These are phyloP conservation scores for Russula vinacea DNA, from an alignment of 768 basidiomycete species.

Conservation along the genomic window DNA sequence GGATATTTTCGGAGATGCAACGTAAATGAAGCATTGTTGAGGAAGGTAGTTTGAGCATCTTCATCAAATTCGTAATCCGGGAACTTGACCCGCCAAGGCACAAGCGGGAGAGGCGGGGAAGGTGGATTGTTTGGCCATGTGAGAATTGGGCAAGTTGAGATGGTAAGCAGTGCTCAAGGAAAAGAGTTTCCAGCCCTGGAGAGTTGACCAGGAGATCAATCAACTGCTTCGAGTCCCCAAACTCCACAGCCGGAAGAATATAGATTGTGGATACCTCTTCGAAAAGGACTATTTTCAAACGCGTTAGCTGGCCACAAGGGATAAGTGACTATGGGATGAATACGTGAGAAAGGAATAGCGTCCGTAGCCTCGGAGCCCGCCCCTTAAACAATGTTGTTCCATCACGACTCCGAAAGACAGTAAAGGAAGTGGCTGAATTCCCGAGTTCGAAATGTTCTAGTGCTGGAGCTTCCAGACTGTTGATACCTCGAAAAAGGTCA, in stretches of 20 bases:
- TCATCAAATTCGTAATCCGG: conserved; percentile 9
- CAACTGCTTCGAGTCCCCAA: not conserved
- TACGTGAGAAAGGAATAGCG: not conserved
- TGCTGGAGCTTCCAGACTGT: not conserved
- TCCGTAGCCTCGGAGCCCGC: conserved; percentile 9
- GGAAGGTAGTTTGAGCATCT: conserved; percentile 1
- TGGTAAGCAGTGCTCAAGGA: conserved; percentile 11
- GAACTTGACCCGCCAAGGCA: conserved; percentile 4
- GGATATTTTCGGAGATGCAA: not conserved
- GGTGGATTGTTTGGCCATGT: not conserved
- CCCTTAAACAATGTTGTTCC: not conserved
- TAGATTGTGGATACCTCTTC: not conserved
- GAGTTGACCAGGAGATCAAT: conserved; percentile 5
- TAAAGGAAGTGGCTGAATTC: not conserved
- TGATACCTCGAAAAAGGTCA: not conserved
- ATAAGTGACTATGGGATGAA: conserved; percentile 9
- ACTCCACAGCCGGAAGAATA: too few species aligned
- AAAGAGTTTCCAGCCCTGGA: conserved; percentile 8
- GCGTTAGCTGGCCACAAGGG: conserved; percentile 14
- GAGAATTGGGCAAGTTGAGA: not conserved
- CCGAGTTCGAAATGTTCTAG: conserved; percentile 19
- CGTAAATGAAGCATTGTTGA: conserved; percentile 3
- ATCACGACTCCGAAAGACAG: not conserved
- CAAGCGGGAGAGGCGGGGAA: conserved; percentile 13
- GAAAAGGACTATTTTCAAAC: not conserved